Evolutionary conservation across 192 early-diverging fungal species (phyloP).

Genomic region (Dissophora ornata): DNA sequence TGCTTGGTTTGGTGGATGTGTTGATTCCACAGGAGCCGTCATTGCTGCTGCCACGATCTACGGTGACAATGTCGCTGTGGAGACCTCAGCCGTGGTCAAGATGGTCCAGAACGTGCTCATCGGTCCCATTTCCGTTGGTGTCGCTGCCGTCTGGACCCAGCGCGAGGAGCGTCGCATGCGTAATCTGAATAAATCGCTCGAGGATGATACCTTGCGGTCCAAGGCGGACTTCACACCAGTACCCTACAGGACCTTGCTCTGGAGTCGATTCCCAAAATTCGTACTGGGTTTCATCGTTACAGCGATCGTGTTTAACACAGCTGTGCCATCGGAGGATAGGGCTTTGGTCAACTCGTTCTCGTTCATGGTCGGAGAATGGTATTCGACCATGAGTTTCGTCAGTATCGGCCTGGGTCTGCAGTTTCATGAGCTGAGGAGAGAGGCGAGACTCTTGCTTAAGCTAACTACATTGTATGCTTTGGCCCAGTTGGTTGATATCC

Average conservation of each 20-base stretch:
- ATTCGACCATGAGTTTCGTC: conserved; percentile 64
- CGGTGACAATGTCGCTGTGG: conserved; percentile 54
- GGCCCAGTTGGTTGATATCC: conserved; percentile 63
- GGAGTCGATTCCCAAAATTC: conserved; percentile 65
- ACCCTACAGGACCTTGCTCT: conserved; percentile 44
- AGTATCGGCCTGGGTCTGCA: conserved; percentile 64
- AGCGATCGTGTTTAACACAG: conserved; percentile 62
- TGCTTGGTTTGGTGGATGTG: conserved; percentile 67
- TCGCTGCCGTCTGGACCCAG: conserved; percentile 60
- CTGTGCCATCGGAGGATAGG: conserved; percentile 39
- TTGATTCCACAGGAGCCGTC: conserved; percentile 67
- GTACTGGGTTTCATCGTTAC: conserved; percentile 63
- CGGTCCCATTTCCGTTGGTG: conserved; percentile 61
- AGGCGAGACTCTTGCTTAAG: conserved; percentile 55
- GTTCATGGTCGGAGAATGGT: conserved; percentile 66
- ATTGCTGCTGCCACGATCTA: conserved; percentile 65
- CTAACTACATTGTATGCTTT: conserved; percentile 57
- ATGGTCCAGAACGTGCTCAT: conserved; percentile 68
- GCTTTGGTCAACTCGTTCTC: conserved; percentile 56
- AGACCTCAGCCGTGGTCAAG: conserved; percentile 65
- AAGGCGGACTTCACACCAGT: conserved; percentile 37
- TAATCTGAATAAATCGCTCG: conserved; percentile 18
- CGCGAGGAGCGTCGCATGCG: conserved; percentile 50
- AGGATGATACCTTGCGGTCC: conserved; percentile 28
- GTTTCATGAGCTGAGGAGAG: conserved; percentile 58